Percentiles rank a stretch among this genome's conserved stretches.
Evolutionary conservation across 192 early-diverging fungal genomes (phyloP).

Genomic region (Chytriomyces sp.): DNA sequence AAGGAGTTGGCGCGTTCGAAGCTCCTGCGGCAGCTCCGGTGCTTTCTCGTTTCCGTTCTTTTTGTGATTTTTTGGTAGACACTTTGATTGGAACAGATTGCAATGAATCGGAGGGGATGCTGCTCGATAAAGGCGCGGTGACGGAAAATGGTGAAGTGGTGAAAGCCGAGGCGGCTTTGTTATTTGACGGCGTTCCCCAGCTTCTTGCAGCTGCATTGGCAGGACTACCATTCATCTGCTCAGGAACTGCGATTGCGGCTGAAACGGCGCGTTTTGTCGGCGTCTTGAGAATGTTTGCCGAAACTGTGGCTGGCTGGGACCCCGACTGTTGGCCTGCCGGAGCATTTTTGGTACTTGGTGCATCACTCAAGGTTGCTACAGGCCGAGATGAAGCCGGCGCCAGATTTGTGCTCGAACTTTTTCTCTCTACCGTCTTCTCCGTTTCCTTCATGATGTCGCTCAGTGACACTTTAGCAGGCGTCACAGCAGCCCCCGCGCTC

Average conservation of each 20-base stretch:
- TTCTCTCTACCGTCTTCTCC: not conserved
- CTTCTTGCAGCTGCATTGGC: not conserved
- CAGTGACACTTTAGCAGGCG: slow-evolving; percentile 17
- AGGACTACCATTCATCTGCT: not conserved
- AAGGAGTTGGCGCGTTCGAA: not conserved
- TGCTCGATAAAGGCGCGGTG: not conserved
- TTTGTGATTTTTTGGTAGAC: slow-evolving; percentile 36
- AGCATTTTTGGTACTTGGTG: not conserved
- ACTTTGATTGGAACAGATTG: not conserved
- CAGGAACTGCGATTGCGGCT: slow-evolving; percentile 2
- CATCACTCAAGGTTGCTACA: not conserved
- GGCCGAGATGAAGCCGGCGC: too few relatives aligned
- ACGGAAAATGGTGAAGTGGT: not conserved
- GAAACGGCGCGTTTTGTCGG: too few relatives aligned
- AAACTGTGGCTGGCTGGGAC: too few relatives aligned
- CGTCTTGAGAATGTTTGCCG: too few relatives aligned
- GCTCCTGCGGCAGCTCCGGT: slow-evolving; percentile 5
- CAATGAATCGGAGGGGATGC: not conserved
- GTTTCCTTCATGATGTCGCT: slow-evolving; percentile 41
- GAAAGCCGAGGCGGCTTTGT: not conserved
- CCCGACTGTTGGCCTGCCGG: not conserved
- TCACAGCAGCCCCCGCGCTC: slow-evolving; percentile 6
- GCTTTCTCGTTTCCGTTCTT: slow-evolving; percentile 27
- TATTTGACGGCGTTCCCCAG: not conserved
- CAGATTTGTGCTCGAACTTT: not conserved